Base-by-base conservation (phyloP, 1,139 yeast genomes). In the Diutina ranongensis region DNA sequence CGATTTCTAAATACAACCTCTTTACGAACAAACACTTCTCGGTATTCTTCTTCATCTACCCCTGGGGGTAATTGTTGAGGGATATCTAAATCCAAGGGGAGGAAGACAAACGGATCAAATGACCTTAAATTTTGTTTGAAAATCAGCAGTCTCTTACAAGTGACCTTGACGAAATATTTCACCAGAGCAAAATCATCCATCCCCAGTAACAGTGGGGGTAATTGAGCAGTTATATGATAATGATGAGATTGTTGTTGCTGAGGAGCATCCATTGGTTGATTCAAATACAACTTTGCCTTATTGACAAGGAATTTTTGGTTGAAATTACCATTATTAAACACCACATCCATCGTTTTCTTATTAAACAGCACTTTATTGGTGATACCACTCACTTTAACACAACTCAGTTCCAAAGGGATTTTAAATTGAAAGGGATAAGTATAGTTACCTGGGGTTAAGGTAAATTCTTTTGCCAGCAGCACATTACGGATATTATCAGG, bases 401-500 rank as follows among this genome's bases (percentile, higher is more conserved):
- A 80, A 18, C 44, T 18, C 72, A 62, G 67, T 46, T 67, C 65
- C 49, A 71, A 57, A 0, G 87, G 86, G 38, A 81, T 61, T 49
- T 61, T 64, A 55, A 81, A 76, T 44, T 64, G 63, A 57, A 81
- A 81, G 4, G 80, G 78, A 54, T 78, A 80, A 1, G 63, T 55
- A 55, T 81, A 78, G 33, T 66, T 66, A 0, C 87, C 87, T 0
- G 83, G 76, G 1, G 77, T 68, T 48, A 81, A 61, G 0, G 85
- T 79, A 57, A 73, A 79, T 46, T 76, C 79, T 49, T 70, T 69
- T 4, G 75, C 66, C 45, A 62, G 62, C 19, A 77, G 66, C 1
- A 72, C 75, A 40, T 65, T 56, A 12, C 76, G 61, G 25, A 79
- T 66, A 46, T 78, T 75, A 27, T 62, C 65, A 0, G 86, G 83